phyloP scores from a whole-genome alignment of 257 asterid genomes.

The Solanum neorickii region DNA sequence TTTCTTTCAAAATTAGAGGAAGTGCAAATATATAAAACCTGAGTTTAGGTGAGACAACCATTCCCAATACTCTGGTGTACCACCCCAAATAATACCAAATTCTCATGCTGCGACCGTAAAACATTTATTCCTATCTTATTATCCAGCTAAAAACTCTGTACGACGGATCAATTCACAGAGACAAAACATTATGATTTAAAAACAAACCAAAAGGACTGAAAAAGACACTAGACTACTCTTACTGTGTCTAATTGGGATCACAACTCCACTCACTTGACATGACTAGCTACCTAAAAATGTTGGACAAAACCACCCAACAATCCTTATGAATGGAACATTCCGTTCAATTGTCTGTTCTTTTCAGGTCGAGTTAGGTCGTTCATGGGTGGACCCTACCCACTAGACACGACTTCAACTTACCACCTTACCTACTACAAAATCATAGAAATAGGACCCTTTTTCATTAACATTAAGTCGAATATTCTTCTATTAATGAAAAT shows the following conservation, averaged over 20 bases:
- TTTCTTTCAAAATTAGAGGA: neutral
- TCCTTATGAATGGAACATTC: neutral
- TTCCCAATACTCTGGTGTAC: constrained; percentile 1
- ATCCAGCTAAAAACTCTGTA: neutral
- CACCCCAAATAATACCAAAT: neutral
- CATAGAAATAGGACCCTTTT: too few species aligned
- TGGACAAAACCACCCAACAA: neutral
- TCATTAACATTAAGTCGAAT: too few species aligned
- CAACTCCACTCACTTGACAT: neutral
- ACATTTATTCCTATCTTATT: neutral
- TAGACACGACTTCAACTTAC: neutral
- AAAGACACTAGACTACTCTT: too few species aligned
- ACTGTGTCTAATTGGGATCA: neutral
- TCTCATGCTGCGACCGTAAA: neutral
- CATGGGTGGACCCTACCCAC: neutral
- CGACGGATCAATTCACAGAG: too few species aligned
- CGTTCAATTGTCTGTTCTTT: neutral
- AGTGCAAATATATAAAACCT: constrained; percentile 8
- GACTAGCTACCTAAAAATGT: neutral
- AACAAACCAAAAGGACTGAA: neutral
- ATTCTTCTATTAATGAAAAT: too few species aligned
- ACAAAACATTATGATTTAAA: neutral
- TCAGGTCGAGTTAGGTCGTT: neutral
- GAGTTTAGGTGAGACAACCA: constrained; percentile 8
- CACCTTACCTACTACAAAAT: neutral